phyloP scores from a whole-genome alignment of 2,329 filamentous ascomycete genomes.

The Cytospora leucostoma region DNA sequence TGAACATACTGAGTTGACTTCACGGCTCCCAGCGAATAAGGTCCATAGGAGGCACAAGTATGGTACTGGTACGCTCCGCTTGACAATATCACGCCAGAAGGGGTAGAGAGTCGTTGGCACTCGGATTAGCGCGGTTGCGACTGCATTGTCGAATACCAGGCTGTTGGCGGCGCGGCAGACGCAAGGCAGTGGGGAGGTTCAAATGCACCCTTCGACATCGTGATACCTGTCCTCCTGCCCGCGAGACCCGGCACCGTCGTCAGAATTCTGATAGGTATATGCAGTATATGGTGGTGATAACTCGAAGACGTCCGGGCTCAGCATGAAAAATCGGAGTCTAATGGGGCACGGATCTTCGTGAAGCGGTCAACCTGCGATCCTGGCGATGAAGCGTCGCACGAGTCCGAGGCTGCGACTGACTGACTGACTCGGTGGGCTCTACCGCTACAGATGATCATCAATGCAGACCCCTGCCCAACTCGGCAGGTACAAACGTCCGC shows the following conservation, averaged over 20 bases:
- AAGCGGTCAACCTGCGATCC: not conserved
- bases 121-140: constrained; percentile 3
- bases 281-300: not conserved
- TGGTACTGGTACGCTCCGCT: not conserved
- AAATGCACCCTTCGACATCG: not conserved
- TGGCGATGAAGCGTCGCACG: not conserved
- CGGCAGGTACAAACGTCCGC: constrained; percentile 7
- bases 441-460: not conserved
- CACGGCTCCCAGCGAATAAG: constrained; percentile 6
- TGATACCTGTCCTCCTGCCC: not conserved
- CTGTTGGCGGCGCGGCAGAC: not conserved
- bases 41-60: constrained; percentile 1
- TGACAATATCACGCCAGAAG: constrained; percentile 5
- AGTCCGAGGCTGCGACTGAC: not conserved
- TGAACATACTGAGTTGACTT: constrained; percentile 3
- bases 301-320: not conserved
- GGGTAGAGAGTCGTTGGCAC: constrained; percentile 7
- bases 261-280: not conserved
- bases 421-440: constrained; percentile 14
- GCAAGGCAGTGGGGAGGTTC: not conserved
- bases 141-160: not conserved
- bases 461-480: constrained; percentile 18
- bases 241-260: not conserved
- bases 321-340: not conserved
- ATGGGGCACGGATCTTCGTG: not conserved